These are phyloP conservation scores for Zymoseptoria brevis DNA, from an alignment of 2,329 filamentous ascomycete genomes.

Conservation along the genomic window DNA sequence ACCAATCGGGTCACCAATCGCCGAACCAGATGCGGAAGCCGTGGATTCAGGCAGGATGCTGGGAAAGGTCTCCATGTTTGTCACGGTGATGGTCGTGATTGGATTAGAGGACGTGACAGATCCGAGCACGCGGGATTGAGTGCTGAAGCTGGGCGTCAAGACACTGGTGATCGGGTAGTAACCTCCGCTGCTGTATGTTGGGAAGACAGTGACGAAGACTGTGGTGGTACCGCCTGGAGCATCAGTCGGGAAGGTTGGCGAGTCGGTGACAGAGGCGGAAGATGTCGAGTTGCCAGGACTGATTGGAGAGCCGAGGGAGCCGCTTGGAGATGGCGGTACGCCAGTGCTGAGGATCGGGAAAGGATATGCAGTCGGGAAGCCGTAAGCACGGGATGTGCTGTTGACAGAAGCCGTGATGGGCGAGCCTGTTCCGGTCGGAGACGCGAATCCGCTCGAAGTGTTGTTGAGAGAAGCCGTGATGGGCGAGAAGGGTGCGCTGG, in stretches of 20 bases:
- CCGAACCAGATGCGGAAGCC: neutral
- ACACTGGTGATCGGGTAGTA: neutral
- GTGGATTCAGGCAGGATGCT: conserved; percentile 1
- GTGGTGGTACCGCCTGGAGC: neutral
- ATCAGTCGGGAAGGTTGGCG: neutral
- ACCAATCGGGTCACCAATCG: neutral
- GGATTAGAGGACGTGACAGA: neutral
- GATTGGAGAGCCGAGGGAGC: neutral
- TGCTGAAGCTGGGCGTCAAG: neutral
- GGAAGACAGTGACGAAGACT: neutral
- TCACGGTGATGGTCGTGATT: neutral
- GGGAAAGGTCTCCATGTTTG: conserved; percentile 1
- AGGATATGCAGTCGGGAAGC: neutral
- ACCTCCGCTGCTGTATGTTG: neutral
- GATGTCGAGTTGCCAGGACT: neutral
- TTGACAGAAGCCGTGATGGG: neutral
- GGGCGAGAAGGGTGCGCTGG: neutral
- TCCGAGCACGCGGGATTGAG: neutral
- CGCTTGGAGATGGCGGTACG: neutral
- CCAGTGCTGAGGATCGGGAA: neutral
- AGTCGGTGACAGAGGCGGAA: neutral
- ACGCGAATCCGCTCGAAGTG: neutral
- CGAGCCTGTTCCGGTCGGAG: neutral
- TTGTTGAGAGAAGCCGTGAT: neutral
- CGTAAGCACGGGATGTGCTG: neutral